Conservation (phyloP, 2,329 filamentous ascomycete species). For the Ophiostoma perfectum region DNA sequence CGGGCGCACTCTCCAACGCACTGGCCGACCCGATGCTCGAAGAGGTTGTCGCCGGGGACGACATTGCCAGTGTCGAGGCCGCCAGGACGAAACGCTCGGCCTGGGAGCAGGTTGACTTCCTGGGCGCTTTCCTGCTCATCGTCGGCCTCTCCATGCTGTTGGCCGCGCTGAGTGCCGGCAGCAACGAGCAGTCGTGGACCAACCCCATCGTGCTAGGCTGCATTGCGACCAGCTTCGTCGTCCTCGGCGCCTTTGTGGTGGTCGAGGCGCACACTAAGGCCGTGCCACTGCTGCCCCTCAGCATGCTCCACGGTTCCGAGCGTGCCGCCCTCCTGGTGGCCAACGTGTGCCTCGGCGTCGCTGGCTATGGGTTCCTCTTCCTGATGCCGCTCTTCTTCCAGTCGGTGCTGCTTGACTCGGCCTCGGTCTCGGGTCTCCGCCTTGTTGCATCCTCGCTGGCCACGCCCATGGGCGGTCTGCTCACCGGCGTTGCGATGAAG, state of each 20-base stretch:
- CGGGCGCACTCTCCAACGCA: background rate
- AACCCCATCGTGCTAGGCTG: slow-evolving; percentile 44
- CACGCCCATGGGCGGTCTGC: slow-evolving; percentile 51
- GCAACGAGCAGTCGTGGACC: slow-evolving; percentile 50
- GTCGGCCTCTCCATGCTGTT: slow-evolving; percentile 54
- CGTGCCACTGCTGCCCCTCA: slow-evolving; percentile 50
- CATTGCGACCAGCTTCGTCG: slow-evolving; percentile 39
- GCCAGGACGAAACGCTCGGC: slow-evolving; percentile 26
- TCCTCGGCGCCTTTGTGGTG: slow-evolving; percentile 42
- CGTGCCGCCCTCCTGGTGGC: slow-evolving; percentile 52
- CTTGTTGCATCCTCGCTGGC: slow-evolving; percentile 59
- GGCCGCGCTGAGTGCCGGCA: slow-evolving; percentile 50
- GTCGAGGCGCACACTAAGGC: slow-evolving; percentile 47
- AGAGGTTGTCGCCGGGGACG: background rate
- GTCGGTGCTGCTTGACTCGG: slow-evolving; percentile 57
- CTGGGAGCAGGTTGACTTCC: slow-evolving; percentile 54
- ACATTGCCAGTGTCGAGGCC: slow-evolving; percentile 30
- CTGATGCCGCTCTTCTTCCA: slow-evolving; percentile 67
- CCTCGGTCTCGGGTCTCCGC: slow-evolving; percentile 58
- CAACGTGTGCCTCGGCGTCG: slow-evolving; percentile 56
- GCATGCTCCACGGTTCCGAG: slow-evolving; percentile 52
- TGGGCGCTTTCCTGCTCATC: slow-evolving; percentile 53
- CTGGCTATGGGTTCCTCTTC: slow-evolving; percentile 62
- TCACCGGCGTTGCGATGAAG: slow-evolving; percentile 55
- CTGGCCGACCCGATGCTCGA: slow-evolving; percentile 14